A percentile compares a stretch with the other conserved stretches of the same genome.
Evolutionary conservation across 1,284 basidiomycete genomes (phyloP).

Genomic region (Puccinia novopanici): DNA sequence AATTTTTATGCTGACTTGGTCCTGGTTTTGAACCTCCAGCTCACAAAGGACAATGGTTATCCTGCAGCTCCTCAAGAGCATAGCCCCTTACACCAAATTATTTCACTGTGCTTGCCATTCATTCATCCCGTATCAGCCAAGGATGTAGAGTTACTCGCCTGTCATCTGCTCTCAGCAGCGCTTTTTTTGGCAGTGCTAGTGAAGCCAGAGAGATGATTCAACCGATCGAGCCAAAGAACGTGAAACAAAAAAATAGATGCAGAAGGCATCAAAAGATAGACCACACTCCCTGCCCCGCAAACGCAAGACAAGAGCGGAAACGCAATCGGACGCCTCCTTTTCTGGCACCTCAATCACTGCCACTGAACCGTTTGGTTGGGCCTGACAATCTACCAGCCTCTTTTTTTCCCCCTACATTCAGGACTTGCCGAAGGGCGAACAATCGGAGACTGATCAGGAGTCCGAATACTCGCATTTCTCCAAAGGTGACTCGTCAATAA

Average conservation of each 20-base stretch:
- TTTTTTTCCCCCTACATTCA: not conserved
- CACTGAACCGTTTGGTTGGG: too few species aligned
- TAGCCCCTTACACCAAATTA: not conserved
- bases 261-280: too few species aligned
- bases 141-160: not conserved
- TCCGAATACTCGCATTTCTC: constrained; percentile 24
- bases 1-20: not conserved
- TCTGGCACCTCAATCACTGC: too few species aligned
- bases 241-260: too few species aligned
- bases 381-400: too few species aligned
- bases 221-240: too few species aligned
- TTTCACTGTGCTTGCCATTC: constrained; percentile 32
- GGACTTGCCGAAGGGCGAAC: not conserved
- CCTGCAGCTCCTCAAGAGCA: not conserved
- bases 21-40: not conserved
- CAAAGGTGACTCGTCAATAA: not conserved
- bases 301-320: too few species aligned
- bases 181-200: constrained; percentile 22
- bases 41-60: not conserved
- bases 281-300: too few species aligned
- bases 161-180: constrained; percentile 6
- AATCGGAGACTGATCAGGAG: not conserved
- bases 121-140: constrained; percentile 5
- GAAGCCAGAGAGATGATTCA: not conserved
- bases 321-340: too few species aligned